Evolutionary conservation across 306 rosid genomes (phyloP).

Genomic region (Cicer pinnatifidum): DNA sequence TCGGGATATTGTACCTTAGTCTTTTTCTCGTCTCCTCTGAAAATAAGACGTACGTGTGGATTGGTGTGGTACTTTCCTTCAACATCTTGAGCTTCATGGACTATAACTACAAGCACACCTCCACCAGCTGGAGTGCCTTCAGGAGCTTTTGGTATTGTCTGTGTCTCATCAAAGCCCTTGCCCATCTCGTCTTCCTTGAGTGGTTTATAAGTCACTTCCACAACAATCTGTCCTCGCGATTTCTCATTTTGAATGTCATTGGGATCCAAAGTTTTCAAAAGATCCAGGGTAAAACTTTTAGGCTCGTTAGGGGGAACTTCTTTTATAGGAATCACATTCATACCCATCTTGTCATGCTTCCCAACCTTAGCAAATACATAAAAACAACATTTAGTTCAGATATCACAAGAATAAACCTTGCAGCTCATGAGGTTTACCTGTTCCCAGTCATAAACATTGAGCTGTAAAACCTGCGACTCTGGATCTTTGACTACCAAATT

Average conservation of each 20-base stretch:
- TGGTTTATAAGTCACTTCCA: slow-evolving; percentile 81
- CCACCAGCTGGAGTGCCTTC: slow-evolving; percentile 85
- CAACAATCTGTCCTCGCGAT: slow-evolving; percentile 74
- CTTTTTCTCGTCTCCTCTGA: slow-evolving; percentile 84
- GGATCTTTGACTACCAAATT: slow-evolving; percentile 78
- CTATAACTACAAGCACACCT: slow-evolving; percentile 70
- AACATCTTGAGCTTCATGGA: slow-evolving; percentile 92
- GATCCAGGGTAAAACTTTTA: slow-evolving; percentile 70
- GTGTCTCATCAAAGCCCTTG: slow-evolving; percentile 58
- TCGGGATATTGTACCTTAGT: slow-evolving; percentile 65
- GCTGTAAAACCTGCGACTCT: slow-evolving; percentile 65
- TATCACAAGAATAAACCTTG: slow-evolving; percentile 33
- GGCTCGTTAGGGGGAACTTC: slow-evolving; percentile 67
- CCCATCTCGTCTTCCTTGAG: slow-evolving; percentile 73
- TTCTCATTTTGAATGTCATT: slow-evolving; percentile 72
- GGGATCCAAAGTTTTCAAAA: slow-evolving; percentile 68
- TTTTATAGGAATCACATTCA: slow-evolving; percentile 68
- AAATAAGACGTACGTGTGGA: slow-evolving; percentile 76
- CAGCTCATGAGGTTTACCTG: slow-evolving; percentile 56
- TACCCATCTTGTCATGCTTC: slow-evolving; percentile 94
- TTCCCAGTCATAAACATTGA: slow-evolving; percentile 85
- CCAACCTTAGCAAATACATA: slow-evolving; percentile 54
- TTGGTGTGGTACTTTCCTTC: slow-evolving; percentile 94
- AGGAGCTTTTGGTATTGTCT: slow-evolving; percentile 60
- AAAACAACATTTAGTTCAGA: slow-evolving; percentile 38